Base-by-base conservation (phyloP, 139 green algal genomes). In the Chlorella ohadii region DNA sequence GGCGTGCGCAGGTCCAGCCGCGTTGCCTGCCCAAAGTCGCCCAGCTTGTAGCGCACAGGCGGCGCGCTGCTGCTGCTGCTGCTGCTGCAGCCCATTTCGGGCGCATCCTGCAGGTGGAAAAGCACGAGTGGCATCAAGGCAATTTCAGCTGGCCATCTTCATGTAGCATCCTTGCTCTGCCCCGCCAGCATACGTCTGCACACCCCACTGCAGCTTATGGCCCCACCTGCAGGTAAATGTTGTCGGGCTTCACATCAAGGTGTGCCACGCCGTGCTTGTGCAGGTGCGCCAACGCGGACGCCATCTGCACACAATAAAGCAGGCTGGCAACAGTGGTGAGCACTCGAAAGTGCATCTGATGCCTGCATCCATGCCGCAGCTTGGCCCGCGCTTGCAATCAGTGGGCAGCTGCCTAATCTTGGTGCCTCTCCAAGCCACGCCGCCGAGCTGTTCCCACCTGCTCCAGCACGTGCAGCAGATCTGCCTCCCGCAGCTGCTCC, bases 201-300 rank as follows among this genome's bases (percentile, higher is more conserved):
- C 44, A 51, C 7, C 44, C 51, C 51, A 59, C 51, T 11, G 44
- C 44, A 22, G 51, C 51, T 13, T 3, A 13, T 13, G 51, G 51
- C 11, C 31, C 15, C 15, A 73, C 87, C 72, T 73, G 38, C n/a
- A 85, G 57, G 73, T 89, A 97, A 55, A 99, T 96, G 88, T 99
- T 99, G 83, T 98, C 95, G 2, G 96, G 96, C 90, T 99, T 99
- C 6, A 99, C 81, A 84, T 99, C 96, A 86, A 99, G 81, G 89
- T 99, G 96, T 0, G 92, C 96, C 33, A 99, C 89, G 44, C 92
- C 93, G 34, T 88, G 78, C 1, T 84, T 74, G 87, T 99, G 96
- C 70, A 98, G 84, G 88, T 96, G 92, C 68, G 91, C 78, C 34
- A 99, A 89, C 25, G 93, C 96, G 0, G 88, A 83, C 2, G 89